Evolutionary conservation across 805 yeast genomes (phyloP), one percentile per base, ranked within the genome.

Genomic region (Tetrapisispora phaffii): DNA sequence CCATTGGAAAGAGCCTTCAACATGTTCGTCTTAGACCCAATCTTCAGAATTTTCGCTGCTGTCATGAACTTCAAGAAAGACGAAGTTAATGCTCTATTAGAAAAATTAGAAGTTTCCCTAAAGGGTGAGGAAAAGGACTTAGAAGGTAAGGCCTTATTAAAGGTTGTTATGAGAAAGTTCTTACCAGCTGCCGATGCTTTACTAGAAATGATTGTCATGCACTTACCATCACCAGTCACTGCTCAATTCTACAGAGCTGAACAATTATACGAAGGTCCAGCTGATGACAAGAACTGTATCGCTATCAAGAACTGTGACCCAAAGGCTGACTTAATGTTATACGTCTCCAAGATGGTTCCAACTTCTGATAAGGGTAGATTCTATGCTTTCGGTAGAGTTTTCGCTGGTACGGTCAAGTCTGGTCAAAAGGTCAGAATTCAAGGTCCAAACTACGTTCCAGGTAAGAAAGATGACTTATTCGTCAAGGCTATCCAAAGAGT

Each of bases 351-450:
- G 95, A 89, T 89, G 97, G 97, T 89, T 62, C 97, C 97, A 74
- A 89, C 97, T 71, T 89, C 97, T 63, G 97, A 89, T 75, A 90
- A 89, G 81, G 97, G 97, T 82, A 87, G 97, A 79, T 89, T 89
- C 95, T 89, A 87, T 83, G 97, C 97, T 69, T 90, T 89, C 79
- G 97, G 97, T 75, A 90, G 97, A 80, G 97, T 89, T 71, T 89
- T 89, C 79, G 85, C 97, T 64, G 97, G 97, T 87, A 89, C 97
- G 67, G 96, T 90, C 68, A 85, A 75, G 73, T 85, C 96, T 64
- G 97, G 97, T 75, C 86, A 82, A 81, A 89, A 89, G 86, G 95
- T 89, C 68, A 86, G 97, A 79, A 89, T 89, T 69, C 97, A 89
- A 80, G 97, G 97, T 76, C 97, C 97, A 72, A 89, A 89, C 95